Conservation (phyloP, 2,329 filamentous ascomycete genomes). For the Fusarium haematococcum region DNA sequence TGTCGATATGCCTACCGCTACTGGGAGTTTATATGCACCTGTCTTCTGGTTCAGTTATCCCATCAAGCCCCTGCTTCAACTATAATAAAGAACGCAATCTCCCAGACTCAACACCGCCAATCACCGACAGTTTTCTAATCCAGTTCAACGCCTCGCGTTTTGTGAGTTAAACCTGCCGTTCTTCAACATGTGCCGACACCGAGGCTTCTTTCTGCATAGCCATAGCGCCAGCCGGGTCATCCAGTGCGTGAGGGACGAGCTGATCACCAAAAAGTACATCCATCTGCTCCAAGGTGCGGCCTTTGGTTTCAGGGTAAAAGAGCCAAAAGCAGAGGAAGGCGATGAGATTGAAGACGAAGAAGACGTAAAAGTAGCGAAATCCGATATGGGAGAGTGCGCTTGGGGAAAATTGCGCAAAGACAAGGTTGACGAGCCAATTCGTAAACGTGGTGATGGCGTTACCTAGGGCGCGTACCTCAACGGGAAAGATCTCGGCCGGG, state of each 20-base stretch:
- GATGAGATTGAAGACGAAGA: conserved; percentile 42
- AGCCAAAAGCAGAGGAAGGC: conserved; percentile 38
- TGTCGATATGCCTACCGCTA: neutral
- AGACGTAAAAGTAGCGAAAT: conserved; percentile 58
- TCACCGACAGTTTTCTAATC: too few species aligned
- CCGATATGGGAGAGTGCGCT: conserved; percentile 55
- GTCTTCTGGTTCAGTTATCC: neutral
- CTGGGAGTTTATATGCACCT: neutral
- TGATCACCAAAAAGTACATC: conserved; percentile 25
- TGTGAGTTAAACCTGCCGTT: neutral
- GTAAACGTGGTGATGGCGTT: conserved; percentile 46
- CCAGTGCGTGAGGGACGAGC: conserved; percentile 24
- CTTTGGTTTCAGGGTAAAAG: conserved; percentile 27
- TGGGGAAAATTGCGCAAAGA: conserved; percentile 63
- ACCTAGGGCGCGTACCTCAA: conserved; percentile 47
- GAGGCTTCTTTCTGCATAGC: conserved; percentile 19
- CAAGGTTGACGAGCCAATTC: conserved; percentile 51
- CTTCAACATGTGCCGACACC: conserved; percentile 8
- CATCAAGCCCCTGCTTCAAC: neutral
- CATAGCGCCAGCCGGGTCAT: conserved; percentile 20
- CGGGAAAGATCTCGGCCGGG: conserved; percentile 54
- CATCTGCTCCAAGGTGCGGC: conserved; percentile 22
- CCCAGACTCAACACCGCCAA: too few species aligned
- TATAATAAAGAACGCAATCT: neutral
- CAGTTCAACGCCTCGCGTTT: too few species aligned